Evolutionary conservation across 331 rosid species (phyloP).

Genomic region (Phaseolus coccineus): DNA sequence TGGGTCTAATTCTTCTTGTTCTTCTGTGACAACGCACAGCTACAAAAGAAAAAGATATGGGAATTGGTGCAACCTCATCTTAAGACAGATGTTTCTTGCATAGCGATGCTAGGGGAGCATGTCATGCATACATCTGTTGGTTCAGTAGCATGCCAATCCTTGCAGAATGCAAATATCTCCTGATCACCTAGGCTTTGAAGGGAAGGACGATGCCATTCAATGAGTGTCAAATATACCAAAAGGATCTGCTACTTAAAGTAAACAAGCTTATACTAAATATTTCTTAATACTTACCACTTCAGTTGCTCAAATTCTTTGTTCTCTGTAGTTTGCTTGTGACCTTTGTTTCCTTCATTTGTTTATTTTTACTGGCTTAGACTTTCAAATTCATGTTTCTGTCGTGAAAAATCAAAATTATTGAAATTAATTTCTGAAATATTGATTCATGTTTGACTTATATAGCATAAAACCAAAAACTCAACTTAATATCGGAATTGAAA

Average conservation of each 20-base stretch:
- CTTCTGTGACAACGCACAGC: slow-evolving; percentile 52
- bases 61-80: slow-evolving; percentile 81
- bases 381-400: too few relatives aligned
- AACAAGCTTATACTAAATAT: background rate
- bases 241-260: background rate
- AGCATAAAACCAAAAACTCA: background rate
- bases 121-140: slow-evolving; percentile 75
- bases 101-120: slow-evolving; percentile 66
- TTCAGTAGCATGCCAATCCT: slow-evolving; percentile 56
- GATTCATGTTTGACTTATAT: too few relatives aligned
- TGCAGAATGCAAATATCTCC: slow-evolving; percentile 75
- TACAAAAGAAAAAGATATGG: slow-evolving; percentile 85
- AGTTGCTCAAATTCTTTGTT: background rate
- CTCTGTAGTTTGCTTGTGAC: background rate
- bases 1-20: slow-evolving; percentile 11
- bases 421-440: too few relatives aligned
- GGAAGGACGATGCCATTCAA: background rate
- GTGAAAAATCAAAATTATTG: too few relatives aligned
- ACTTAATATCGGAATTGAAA: background rate
- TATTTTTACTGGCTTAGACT: background rate
- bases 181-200: slow-evolving; percentile 37
- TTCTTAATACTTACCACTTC: background rate
- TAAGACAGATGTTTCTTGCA: slow-evolving; percentile 65
- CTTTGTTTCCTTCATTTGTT: background rate
- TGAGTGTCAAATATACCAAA: too few relatives aligned